Evolutionary conservation across 176 grass and related monocot genomes (phyloP).

Genomic region (Pharus latifolius): DNA sequence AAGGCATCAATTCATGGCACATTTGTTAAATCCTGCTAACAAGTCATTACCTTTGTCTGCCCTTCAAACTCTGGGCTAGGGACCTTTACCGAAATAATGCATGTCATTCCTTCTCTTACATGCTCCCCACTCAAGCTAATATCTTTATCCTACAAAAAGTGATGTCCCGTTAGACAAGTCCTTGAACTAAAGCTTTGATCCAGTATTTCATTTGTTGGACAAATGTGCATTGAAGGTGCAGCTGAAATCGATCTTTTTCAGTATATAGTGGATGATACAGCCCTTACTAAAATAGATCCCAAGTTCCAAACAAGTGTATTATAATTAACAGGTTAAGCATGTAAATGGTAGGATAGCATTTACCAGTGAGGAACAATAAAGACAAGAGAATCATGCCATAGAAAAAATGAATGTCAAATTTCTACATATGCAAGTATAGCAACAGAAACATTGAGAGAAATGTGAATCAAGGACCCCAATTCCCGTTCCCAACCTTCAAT

Average conservation of each 20-base stretch:
- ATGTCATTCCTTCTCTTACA: conserved; percentile 97
- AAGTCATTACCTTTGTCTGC: conserved; percentile 72
- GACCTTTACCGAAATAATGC: conserved; percentile 85
- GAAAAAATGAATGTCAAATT: no score
- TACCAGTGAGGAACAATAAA: background rate
- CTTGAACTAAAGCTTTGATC: background rate
- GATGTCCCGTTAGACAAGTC: background rate
- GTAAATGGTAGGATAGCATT: background rate
- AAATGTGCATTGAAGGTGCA: conserved; percentile 1
- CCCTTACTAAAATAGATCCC: conserved; percentile 7
- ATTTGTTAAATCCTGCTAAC: background rate
- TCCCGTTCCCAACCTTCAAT: no score
- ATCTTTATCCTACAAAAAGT: conserved; percentile 72
- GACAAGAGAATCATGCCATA: no score
- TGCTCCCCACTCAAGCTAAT: conserved; percentile 89
- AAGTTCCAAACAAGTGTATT: background rate
- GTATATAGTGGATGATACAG: background rate
- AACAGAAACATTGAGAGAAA: no score
- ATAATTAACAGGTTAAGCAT: background rate
- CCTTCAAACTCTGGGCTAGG: conserved; percentile 97
- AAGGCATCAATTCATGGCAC: background rate
- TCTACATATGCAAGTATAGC: no score
- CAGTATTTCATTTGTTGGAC: background rate
- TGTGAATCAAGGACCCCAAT: no score
- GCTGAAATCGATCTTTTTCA: background rate